Conservation (phyloP, 345 rosid genomes). For the Brassica rapa region DNA sequence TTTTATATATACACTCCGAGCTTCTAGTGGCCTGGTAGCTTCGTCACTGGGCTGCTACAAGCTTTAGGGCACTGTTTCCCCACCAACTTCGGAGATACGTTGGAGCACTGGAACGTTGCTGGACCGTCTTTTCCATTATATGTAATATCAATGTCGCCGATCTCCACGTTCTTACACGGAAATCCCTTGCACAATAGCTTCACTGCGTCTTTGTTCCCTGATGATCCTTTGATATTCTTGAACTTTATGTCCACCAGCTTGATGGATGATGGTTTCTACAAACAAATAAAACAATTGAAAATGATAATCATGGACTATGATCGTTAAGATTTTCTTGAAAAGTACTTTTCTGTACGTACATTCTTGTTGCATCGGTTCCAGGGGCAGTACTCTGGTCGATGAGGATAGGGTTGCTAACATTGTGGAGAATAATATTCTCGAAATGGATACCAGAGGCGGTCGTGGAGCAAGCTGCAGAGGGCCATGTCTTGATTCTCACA, state of each 20-base stretch:
- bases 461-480: conserved; percentile 46
- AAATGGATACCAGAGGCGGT: conserved; percentile 47
- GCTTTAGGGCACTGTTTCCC: conserved; percentile 41
- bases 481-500: conserved; percentile 70
- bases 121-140: conserved; percentile 41
- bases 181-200: conserved; percentile 47
- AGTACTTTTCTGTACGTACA: neutral
- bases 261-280: conserved; percentile 31
- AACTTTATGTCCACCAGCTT: conserved; percentile 29
- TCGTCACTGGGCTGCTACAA: conserved; percentile 38
- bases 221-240: conserved; percentile 48
- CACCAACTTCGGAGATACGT: conserved; percentile 43
- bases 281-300: neutral
- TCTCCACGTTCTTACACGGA: conserved; percentile 47
- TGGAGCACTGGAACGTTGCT: conserved; percentile 41
- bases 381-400: conserved; percentile 61
- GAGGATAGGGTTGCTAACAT: conserved; percentile 65
- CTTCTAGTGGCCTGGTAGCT: conserved; percentile 26
- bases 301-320: neutral
- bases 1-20: conserved; percentile 8
- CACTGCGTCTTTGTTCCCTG: conserved; percentile 46
- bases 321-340: neutral
- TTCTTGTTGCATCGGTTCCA: conserved; percentile 37
- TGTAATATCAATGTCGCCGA: conserved; percentile 42
- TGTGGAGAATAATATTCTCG: conserved; percentile 49